These are phyloP conservation scores for Fusarium oxysporum DNA, from an alignment of 2,329 filamentous ascomycete genomes.

Conservation along the genomic window DNA sequence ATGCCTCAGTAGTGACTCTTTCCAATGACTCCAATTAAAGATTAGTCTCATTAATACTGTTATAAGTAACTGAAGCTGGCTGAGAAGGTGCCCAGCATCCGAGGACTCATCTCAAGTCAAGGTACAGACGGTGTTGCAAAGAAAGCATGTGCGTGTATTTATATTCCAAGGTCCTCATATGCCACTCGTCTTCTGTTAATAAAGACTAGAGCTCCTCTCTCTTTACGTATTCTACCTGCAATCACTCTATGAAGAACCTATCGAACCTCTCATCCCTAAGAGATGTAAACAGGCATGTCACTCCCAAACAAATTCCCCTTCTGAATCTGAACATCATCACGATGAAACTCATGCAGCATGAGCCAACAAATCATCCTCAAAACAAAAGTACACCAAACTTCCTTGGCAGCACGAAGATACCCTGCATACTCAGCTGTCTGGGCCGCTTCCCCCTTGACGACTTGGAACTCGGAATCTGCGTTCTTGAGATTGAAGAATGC, in stretches of 20 bases:
- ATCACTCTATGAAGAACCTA: no score
- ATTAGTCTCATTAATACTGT: background rate
- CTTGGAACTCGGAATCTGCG: constrained; percentile 7
- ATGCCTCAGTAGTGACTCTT: no score
- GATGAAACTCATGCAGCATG: constrained; percentile 9
- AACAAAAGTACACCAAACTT: constrained; percentile 10
- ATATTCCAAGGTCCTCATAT: no score
- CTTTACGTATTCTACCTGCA: no score
- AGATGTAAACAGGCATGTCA: constrained; percentile 16
- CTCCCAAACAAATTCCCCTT: constrained; percentile 9
- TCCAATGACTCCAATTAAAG: no score
- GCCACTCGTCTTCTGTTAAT: no score
- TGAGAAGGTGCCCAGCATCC: background rate
- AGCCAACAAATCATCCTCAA: constrained; percentile 24
- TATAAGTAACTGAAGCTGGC: background rate
- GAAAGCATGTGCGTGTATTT: no score
- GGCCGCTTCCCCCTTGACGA: background rate
- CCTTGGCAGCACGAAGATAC: constrained; percentile 1
- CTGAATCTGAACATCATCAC: constrained; percentile 8
- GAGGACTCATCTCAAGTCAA: no score
- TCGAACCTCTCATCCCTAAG: accelerated
- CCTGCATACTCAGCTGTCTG: constrained; percentile 4
- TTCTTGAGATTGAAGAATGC: constrained; percentile 4
- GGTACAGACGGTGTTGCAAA: no score
- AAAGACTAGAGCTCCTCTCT: no score